A percentile compares a stretch with the other conserved stretches of the same genome.
These are phyloP conservation scores for Paecilomyces niveus DNA, from an alignment of 2,329 filamentous ascomycete species.

Conservation along the genomic window DNA sequence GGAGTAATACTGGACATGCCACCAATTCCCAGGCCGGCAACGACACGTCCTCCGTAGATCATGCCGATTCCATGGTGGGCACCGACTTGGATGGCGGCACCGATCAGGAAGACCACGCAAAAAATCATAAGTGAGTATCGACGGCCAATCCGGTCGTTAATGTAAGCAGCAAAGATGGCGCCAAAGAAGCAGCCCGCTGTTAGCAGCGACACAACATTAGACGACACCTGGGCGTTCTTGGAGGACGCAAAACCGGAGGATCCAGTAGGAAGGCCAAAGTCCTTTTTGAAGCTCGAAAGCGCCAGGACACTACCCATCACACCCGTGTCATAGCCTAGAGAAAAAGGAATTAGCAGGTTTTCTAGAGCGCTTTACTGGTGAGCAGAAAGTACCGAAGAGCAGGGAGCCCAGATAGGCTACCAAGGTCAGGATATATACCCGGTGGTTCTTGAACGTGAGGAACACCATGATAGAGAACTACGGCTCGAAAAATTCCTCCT, in stretches of 20 bases:
- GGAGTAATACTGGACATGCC: constrained; percentile 33
- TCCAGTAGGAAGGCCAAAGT: constrained; percentile 30
- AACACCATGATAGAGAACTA: constrained; percentile 13
- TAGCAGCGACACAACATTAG: constrained; percentile 31
- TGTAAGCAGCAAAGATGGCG: constrained; percentile 25
- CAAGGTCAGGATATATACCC: constrained; percentile 37
- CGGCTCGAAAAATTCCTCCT: not conserved
- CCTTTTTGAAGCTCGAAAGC: constrained; percentile 32
- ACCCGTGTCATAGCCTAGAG: constrained; percentile 35
- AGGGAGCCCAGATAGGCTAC: constrained; percentile 39
- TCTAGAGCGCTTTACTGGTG: not conserved
- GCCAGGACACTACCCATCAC: constrained; percentile 36
- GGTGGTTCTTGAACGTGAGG: constrained; percentile 32
- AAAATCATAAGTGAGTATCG: constrained; percentile 30
- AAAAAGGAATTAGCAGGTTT: not conserved
- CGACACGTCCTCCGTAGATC: constrained; percentile 31
- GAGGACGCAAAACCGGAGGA: constrained; percentile 23
- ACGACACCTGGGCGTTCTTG: constrained; percentile 30
- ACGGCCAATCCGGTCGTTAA: constrained; percentile 30
- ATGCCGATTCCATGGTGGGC: constrained; percentile 22
- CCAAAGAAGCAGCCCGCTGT: constrained; percentile 35
- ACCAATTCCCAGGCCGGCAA: constrained; percentile 30
- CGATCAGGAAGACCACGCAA: constrained; percentile 24
- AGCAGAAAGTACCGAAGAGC: constrained; percentile 30
- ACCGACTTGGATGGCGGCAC: constrained; percentile 27